Conservation (phyloP, 2,329 filamentous ascomycete species). For the Pseudonectria foliicola region DNA sequence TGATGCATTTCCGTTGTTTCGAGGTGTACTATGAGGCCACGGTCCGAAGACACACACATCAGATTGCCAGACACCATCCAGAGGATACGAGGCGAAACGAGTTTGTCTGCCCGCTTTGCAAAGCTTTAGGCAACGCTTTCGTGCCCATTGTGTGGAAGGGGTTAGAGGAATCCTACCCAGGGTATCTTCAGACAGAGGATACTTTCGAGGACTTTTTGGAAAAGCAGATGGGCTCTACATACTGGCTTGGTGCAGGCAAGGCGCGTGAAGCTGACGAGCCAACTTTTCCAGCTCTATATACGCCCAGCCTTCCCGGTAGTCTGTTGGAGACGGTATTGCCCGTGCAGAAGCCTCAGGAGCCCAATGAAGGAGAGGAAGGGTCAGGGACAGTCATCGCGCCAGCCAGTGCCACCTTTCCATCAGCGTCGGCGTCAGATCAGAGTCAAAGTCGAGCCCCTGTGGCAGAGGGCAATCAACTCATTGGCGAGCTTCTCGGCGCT, state of each 20-base stretch:
- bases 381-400: slow-evolving; percentile 30
- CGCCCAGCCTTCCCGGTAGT: slow-evolving; percentile 32
- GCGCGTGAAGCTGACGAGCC: slow-evolving; percentile 27
- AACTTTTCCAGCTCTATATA: slow-evolving; percentile 23
- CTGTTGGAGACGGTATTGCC: slow-evolving; percentile 32
- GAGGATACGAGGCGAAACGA: slow-evolving; percentile 74
- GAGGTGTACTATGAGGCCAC: slow-evolving; percentile 85
- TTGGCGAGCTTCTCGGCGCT: slow-evolving; percentile 50
- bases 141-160: slow-evolving; percentile 93
- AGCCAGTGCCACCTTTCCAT: slow-evolving; percentile 36
- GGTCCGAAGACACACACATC: slow-evolving; percentile 74
- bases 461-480: slow-evolving; percentile 23
- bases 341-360: slow-evolving; percentile 29
- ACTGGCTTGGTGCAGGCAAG: slow-evolving; percentile 35
- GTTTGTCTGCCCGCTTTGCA: slow-evolving; percentile 94
- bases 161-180: slow-evolving; percentile 75
- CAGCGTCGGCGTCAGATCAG: slow-evolving; percentile 21
- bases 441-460: slow-evolving; percentile 8
- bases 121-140: slow-evolving; percentile 91
- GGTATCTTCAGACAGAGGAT: slow-evolving; percentile 53
- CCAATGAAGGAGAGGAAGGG: slow-evolving; percentile 36
- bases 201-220: slow-evolving; percentile 65
- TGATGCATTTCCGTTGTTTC: slow-evolving; percentile 97
- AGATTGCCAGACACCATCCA: slow-evolving; percentile 91
- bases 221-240: slow-evolving; percentile 43